phyloP scores from a whole-genome alignment of 352 stramenopile genomes.

The Pythium volutum region DNA sequence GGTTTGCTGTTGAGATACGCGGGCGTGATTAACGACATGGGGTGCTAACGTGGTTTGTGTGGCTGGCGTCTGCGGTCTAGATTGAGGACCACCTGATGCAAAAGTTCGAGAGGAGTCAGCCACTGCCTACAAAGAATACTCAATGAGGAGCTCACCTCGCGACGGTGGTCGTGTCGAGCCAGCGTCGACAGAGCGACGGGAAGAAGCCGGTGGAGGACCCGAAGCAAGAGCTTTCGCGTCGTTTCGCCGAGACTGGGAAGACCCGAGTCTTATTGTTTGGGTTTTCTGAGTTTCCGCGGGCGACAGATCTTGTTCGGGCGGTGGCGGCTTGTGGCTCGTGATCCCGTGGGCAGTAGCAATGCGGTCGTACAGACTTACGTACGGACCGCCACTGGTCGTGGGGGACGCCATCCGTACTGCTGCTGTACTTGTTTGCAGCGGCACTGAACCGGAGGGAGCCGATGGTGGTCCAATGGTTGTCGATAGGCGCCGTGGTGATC shows the following conservation, averaged over 20 bases:
- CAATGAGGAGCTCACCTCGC: not conserved
- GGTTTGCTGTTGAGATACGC: not conserved
- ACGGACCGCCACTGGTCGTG: slow-evolving; percentile 20
- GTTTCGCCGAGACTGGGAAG: slow-evolving; percentile 13
- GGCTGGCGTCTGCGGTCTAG: slow-evolving; percentile 9
- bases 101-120: not conserved
- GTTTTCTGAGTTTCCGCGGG: not conserved
- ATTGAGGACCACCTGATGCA: not conserved
- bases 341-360: slow-evolving; percentile 50
- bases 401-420: slow-evolving; percentile 11
- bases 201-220: not conserved
- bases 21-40: not conserved
- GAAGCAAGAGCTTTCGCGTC: slow-evolving; percentile 1
- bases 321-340: slow-evolving; percentile 1
- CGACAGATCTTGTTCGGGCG: not conserved
- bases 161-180: slow-evolving; percentile 2
- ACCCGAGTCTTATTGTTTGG: slow-evolving; percentile 1
- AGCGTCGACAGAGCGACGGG: slow-evolving; percentile 7
- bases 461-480: slow-evolving; percentile 1
- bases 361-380: slow-evolving; percentile 70
- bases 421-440: not conserved
- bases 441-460: not conserved
- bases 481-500: slow-evolving; percentile 2
- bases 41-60: slow-evolving; percentile 2
- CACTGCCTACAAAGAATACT: not conserved